These are phyloP conservation scores for Rhynchospora tenuis DNA, from an alignment of 176 grass and related monocot genomes.

Conservation along the genomic window DNA sequence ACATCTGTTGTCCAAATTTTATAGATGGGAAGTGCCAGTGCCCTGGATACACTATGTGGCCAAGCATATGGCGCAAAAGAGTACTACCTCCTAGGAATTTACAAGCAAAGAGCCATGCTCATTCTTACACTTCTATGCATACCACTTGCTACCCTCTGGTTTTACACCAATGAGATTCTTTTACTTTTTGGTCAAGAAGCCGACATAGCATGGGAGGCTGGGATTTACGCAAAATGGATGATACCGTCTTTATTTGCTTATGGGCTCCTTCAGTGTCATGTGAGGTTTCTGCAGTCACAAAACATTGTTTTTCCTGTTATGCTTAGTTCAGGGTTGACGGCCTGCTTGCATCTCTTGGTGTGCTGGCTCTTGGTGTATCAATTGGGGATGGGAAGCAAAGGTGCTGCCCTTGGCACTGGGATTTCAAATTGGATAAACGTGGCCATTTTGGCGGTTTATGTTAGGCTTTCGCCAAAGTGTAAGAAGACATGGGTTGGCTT, in stretches of 20 bases:
- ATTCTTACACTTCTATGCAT: slow-evolving; percentile 48
- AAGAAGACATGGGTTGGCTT: slow-evolving; percentile 45
- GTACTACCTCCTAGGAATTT: slow-evolving; percentile 53
- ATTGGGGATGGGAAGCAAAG: slow-evolving; percentile 52
- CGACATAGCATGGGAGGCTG: slow-evolving; percentile 57
- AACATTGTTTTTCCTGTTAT: slow-evolving; percentile 61
- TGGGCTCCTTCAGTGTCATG: slow-evolving; percentile 47
- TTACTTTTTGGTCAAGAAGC: slow-evolving; percentile 55
- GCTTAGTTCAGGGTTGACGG: slow-evolving; percentile 50
- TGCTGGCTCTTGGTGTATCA: slow-evolving; percentile 74
- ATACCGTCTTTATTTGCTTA: slow-evolving; percentile 55
- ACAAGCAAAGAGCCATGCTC: slow-evolving; percentile 70
- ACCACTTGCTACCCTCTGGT: slow-evolving; percentile 41
- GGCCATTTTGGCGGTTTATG: slow-evolving; percentile 35
- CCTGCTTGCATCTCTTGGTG: slow-evolving; percentile 46
- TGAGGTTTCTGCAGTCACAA: slow-evolving; percentile 59
- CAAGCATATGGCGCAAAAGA: slow-evolving; percentile 70
- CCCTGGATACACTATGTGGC: slow-evolving; percentile 49
- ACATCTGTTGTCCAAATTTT: neutral
- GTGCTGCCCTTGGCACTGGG: slow-evolving; percentile 50
- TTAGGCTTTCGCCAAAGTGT: slow-evolving; percentile 45
- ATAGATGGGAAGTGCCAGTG: slow-evolving; percentile 35
- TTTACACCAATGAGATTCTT: slow-evolving; percentile 51
- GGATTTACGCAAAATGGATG: slow-evolving; percentile 66
- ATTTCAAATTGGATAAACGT: slow-evolving; percentile 52